A percentile compares a stretch with the other conserved stretches of the same genome.
These are phyloP conservation scores for Lipomyces orientalis DNA, from an alignment of 805 yeast genomes.

Conservation along the genomic window DNA sequence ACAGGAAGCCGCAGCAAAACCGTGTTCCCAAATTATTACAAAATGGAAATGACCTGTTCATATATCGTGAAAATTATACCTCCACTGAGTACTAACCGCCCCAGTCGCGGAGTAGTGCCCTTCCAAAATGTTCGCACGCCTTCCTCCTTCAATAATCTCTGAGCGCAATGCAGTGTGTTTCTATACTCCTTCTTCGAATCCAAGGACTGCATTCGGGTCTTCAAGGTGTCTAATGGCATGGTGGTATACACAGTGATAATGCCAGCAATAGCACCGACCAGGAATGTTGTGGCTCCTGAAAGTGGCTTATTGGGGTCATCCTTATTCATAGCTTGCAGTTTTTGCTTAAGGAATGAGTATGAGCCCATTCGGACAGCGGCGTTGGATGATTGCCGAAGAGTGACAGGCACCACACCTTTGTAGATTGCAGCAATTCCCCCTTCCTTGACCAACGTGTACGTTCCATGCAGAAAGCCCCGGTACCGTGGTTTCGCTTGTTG, in stretches of 20 bases:
- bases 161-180: constrained; percentile 83
- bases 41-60: constrained; percentile 72
- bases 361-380: constrained; percentile 94
- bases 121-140: constrained; percentile 94
- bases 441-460: constrained; percentile 69
- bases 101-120: constrained; percentile 97
- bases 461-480: constrained; percentile 64
- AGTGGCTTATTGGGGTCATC: constrained; percentile 71
- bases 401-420: constrained; percentile 89
- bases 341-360: constrained; percentile 78
- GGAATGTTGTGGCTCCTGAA: constrained; percentile 78
- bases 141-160: constrained; percentile 78
- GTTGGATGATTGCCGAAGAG: constrained; percentile 94
- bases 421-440: constrained; percentile 84
- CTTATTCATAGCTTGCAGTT: constrained; percentile 26
- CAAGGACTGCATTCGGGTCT: constrained; percentile 95
- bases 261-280: constrained; percentile 90
- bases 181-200: constrained; percentile 73
- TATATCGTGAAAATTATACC: constrained; percentile 97
- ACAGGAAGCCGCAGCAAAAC: background rate
- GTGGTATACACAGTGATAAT: constrained; percentile 87
- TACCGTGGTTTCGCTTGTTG: constrained; percentile 78
- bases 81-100: constrained; percentile 89
- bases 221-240: constrained; percentile 95
- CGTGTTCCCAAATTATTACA: constrained; percentile 5